Base-by-base conservation (phyloP, 1,139 yeast genomes). In the Blastobotrys persicus region DNA sequence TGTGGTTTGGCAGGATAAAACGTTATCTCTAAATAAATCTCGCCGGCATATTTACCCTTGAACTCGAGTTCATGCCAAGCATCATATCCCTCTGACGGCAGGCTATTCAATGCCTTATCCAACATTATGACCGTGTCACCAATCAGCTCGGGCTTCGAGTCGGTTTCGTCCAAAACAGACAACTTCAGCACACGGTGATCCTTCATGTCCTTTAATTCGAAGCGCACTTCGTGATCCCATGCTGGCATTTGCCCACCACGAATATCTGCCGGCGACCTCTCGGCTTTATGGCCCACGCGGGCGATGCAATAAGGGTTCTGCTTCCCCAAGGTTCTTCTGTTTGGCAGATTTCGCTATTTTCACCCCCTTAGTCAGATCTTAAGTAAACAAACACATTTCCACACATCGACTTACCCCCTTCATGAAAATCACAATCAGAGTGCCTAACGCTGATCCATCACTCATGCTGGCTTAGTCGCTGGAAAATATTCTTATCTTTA, bases 191-290 rank as follows among this genome's bases (percentile, higher is more conserved):
- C 55, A 1, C 89, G 86, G 50, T 63, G 63, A 37, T 68, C 71
- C 9, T 60, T 55, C 11, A 62, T 62, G 23, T 60, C 61, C 34
- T 74, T 78, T 23, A 86, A 75, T 42, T 83, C 85, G 66, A 86
- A 88, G 57, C 92, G 74, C 44, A 83, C 75, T 58, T 87, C 91
- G 57, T 83, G 84, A 54, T 87, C 85, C 88, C 96, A 89, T 41
- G 76, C 80, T 0, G 97, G 97, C 1, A 88, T 85, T 64, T 89
- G 97, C 1, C 97, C 97, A 1, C 95, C 97, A 57, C 97, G 70
- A 55, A 79, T 78, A 52, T 85, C 80, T 0, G 87, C 74, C 23
- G 81, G 81, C 0, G 96, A 87, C 57, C 85, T 79, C 57, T 84
- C 79, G 18, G 94, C 92, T 53, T 78, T 78, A 49, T 87, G 85